These are phyloP conservation scores for Chytriomyces hyalinus DNA, from an alignment of 192 early-diverging fungal species.

Conservation along the genomic window DNA sequence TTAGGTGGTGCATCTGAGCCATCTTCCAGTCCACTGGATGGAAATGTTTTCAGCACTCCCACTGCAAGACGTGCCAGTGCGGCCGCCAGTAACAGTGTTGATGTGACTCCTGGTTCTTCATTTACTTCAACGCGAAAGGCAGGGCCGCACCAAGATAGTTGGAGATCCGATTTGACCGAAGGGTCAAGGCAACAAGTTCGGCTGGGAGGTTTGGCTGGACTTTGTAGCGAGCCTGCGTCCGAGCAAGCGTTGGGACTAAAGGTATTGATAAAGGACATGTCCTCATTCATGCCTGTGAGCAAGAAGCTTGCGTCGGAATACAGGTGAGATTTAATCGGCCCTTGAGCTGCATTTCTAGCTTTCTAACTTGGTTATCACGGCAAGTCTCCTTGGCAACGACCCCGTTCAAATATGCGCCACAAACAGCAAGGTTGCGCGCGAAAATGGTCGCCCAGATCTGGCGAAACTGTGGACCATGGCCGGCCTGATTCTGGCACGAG, in stretches of 20 bases:
- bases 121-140: background rate
- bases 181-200: background rate
- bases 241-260: background rate
- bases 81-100: background rate
- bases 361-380: background rate
- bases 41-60: background rate
- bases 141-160: background rate
- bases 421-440: conserved; percentile 15
- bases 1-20: background rate
- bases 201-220: background rate
- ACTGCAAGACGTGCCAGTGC: background rate
- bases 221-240: background rate
- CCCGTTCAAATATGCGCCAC: conserved; percentile 26
- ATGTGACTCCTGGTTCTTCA: conserved; percentile 11
- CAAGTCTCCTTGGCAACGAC: conserved; percentile 11
- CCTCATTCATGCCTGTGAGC: conserved; percentile 31
- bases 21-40: background rate
- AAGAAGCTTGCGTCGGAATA: conserved; percentile 18
- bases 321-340: background rate
- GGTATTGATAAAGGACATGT: conserved; percentile 24
- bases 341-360: background rate
- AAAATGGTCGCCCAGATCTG: conserved; percentile 15
- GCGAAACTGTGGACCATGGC: conserved; percentile 36
- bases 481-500: conserved; percentile 23
- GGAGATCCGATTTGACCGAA: background rate